Base-by-base conservation (phyloP, 1,284 basidiomycete genomes). In the Puccinia horiana region DNA sequence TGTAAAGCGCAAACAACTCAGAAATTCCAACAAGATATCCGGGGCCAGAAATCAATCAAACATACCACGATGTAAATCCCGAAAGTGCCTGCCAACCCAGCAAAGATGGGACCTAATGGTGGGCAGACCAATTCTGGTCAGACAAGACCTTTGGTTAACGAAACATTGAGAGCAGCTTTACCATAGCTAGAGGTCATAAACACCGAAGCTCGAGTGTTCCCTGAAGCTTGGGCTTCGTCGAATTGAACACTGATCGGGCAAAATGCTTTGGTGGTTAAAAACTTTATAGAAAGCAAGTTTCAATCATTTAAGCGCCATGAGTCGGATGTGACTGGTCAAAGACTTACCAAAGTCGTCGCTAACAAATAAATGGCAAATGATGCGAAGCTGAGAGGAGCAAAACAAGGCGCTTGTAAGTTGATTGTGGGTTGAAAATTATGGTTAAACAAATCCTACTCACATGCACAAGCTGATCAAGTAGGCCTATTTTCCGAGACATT, bases 21-120 rank as follows among this genome's bases (percentile, higher is more conserved):
- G 52, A 29, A 49, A 11, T 20, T 44, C 2, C 26, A 56, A 47
- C 1, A 69, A 12, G 20, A 58, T 23, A 67, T 42, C 29, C 0
- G 4, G 42, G 16, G 20, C n/a, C n/a, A 16, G 35, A 18, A 61
- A 54, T 35, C 6, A 11, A 54, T 11, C 9, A 20, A 4, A 26
- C 81, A 32, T 16, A 82, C 81, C 6, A 82, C 65, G 44, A 82
- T 76, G 37, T 82, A 82, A 23, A 82, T 85, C 89, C 93, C 94
- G 85, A 94, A 94, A 0, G 95, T 96, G 8, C 94, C 94, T 75
- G 93, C 88, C 88, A 96, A 91, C 14, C 95, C 94, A 35, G 93
- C 95, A 79, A 96, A 91, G 79, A 97, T 88, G 29, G 94, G 90
- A 83, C 93, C 94, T 82, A 9, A 37, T 11, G n/a, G n/a, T n/a